A percentile compares a stretch with the other conserved stretches of the same genome.
Conservation (phyloP, 2,329 filamentous ascomycete genomes). For the Thielaviopsis euricoi region DNA sequence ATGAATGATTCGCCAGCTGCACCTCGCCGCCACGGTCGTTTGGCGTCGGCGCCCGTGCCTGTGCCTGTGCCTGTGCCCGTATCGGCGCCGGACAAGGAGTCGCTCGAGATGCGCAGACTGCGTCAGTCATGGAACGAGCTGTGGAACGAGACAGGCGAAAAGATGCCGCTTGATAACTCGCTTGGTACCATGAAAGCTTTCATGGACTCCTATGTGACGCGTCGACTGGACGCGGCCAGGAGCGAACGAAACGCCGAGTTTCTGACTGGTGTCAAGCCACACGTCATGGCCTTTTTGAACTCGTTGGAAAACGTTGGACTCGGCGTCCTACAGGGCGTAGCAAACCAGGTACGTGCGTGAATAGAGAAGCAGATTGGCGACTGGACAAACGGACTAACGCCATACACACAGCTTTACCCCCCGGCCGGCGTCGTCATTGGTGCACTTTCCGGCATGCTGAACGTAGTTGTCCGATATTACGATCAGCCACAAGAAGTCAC, state of each 20-base stretch:
- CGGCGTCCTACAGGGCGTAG: background rate
- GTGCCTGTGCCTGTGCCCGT: background rate
- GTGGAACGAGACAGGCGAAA: background rate
- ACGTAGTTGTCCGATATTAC: background rate
- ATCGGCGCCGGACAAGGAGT: background rate
- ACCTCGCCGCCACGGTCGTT: too few relatives aligned
- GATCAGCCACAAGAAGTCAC: background rate
- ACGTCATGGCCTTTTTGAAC: background rate
- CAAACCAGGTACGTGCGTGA: background rate
- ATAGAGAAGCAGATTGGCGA: background rate
- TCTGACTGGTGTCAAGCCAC: background rate
- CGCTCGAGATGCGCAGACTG: background rate
- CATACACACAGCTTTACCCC: background rate
- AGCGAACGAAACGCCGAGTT: background rate
- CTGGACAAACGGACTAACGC: background rate
- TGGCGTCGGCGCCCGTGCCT: background rate
- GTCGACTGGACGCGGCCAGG: background rate
- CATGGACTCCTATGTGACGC: background rate
- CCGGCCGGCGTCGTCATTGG: background rate
- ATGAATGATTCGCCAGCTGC: background rate
- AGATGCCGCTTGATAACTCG: background rate
- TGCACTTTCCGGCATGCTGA: background rate
- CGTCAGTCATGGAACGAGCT: background rate
- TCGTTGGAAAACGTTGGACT: background rate
- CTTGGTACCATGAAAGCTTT: background rate